Base-by-base conservation (phyloP, 2,329 filamentous ascomycete genomes). In the Monilinia laxa region DNA sequence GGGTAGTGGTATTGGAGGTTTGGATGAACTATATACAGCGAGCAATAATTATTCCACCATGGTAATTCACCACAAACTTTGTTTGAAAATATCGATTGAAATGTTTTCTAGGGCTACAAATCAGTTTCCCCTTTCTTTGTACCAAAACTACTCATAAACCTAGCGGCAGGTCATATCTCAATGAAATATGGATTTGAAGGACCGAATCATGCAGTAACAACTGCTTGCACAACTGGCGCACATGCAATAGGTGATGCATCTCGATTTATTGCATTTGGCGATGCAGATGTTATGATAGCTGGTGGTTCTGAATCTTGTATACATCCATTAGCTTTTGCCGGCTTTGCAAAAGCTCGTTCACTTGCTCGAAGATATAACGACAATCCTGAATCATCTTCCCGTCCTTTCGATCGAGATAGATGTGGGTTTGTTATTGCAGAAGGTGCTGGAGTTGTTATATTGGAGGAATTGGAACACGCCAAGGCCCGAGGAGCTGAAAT, bases 231-330 rank as follows among this genome's bases (percentile, higher is more conserved):
- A 0, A 99, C 95, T 0, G 95, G 95, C 14, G 92, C 94, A 0
- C 95, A 99, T 79, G 93, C 93, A 1, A 89, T 99, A 60, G 95
- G 94, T 23, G 95, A 99, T 77, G 95, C 95, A 7, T 89, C 91
- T n/a, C 87, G 94, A 23, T 92, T 97, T 76, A 94, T 99, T 69
- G 86, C 90, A n/a, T 89, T 88, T 75, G 93, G 93, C 9, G 94
- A 98, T 76, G 94, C 94, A 56, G 85, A 97, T 77, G 90, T 98
- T 65, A 98, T 99, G 93, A 80, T 99, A 11, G 93, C 95, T n/a
- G 95, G 95, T 53, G 94, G 94, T 38, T 87, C 94, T 11, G 95
- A 99, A 78, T 93, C 94, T 0, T 99, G 95, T 77, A 94, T 99
- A 66, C 94, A 99, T 76, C 95, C 95, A 12, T 83, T 99, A 54